Evolutionary conservation across 768 basidiomycete species (phyloP), one percentile per base, ranked within the genome.

Genomic region (Boletus subparvulus): DNA sequence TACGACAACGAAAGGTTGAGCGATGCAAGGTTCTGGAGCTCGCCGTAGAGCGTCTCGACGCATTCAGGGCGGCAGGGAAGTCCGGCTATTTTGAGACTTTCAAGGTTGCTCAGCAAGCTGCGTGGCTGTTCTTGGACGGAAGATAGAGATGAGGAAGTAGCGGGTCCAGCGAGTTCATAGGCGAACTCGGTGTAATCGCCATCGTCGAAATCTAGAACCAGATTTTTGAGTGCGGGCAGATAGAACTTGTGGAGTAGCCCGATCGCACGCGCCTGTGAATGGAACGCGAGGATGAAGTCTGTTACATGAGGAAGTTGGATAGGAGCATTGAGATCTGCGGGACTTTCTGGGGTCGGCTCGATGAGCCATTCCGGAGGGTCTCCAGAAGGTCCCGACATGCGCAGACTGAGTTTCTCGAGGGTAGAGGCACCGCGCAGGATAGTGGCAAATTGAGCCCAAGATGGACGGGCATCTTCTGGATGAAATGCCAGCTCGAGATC

Each of bases 401-500:
- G 76, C 12, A 91, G 74, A 4, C 75, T 76, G 51, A 92, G 78
- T 4, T 65, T 75, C 32, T 75, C 68, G 12, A 91, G 77, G 42
- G 80, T 70, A 6, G 87, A 81, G 4, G 84, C 85, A 28, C 69
- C 63, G 13, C 70, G 67, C 40, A 92, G 66, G 28, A 88, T 83
- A 33, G 77, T 65, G 36, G 70, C 64, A 58, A 90, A 85, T 14
- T 79, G 76, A 10, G 63, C 55, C 69, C 80, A 88, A 6, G 79
- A 76, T 2, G 88, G 89, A 14, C 87, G 81, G 17, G 86, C 85
- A 63, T 88, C 83, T 26, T 78, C 74, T 9, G 79, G 69, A 61
- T 88, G 87, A 70, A 81, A 88, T 0, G 83, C 80, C 42, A 91
- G 73, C 62, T 86, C 82, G 26, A 90, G 66, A 17, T 81, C 77